Percentiles rank a stretch among this genome's conserved stretches.
These are phyloP conservation scores for Cladosporium sp. DNA, from an alignment of 2,329 filamentous ascomycete species.

Conservation along the genomic window DNA sequence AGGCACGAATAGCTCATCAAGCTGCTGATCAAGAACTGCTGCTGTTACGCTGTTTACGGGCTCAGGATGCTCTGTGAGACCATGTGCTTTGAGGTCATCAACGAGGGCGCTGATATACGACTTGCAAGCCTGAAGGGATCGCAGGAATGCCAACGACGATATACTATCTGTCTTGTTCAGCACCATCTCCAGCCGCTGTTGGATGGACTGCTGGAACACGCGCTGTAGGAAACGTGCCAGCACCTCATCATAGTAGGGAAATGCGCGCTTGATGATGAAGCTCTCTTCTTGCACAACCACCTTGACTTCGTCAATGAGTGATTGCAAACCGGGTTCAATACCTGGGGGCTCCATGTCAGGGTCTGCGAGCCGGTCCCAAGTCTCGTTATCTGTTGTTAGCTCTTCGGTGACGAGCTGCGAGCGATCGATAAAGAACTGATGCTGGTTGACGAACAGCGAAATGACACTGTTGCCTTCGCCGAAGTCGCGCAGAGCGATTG, in stretches of 20 bases:
- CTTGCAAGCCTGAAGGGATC: conserved; percentile 86
- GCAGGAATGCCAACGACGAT: conserved; percentile 87
- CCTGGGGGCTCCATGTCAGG: conserved; percentile 90
- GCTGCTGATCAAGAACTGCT: conserved; percentile 66
- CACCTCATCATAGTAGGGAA: conserved; percentile 94
- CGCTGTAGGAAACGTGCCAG: conserved; percentile 90
- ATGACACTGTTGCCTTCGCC: conserved; percentile 95
- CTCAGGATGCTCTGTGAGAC: conserved; percentile 92
- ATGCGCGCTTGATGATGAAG: conserved; percentile 92
- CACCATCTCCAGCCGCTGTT: conserved; percentile 93
- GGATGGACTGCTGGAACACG: conserved; percentile 96
- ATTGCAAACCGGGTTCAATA: conserved; percentile 89
- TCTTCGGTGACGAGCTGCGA: conserved; percentile 90
- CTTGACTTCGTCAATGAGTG: conserved; percentile 88
- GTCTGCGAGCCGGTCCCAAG: conserved; percentile 89
- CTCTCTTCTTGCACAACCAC: conserved; percentile 97
- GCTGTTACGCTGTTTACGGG: conserved; percentile 84
- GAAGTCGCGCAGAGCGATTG: conserved; percentile 91
- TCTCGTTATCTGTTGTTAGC: conserved; percentile 69
- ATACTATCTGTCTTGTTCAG: conserved; percentile 91
- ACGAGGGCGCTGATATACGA: conserved; percentile 85
- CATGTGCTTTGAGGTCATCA: conserved; percentile 91
- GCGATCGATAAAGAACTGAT: conserved; percentile 97
- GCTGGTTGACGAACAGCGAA: conserved; percentile 95
- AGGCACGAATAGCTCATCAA: conserved; percentile 67